Conservation (phyloP, 2,329 filamentous ascomycete species). For the Parastagonospora avenae region DNA sequence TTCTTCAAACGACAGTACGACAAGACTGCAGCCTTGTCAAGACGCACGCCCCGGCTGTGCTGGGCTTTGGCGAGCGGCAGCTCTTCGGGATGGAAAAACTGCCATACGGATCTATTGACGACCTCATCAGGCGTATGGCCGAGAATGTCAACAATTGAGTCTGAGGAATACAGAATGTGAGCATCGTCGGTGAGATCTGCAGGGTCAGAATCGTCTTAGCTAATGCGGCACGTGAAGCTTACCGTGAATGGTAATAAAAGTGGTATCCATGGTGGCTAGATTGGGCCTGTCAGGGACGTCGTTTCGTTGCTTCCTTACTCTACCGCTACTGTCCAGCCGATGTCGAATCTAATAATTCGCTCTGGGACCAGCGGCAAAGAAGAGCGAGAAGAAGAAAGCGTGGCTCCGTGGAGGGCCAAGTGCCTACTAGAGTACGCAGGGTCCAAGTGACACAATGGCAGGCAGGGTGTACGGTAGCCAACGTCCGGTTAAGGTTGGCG, state of each 20-base stretch:
- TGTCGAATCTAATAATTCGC: constrained; percentile 48
- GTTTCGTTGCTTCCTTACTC: constrained; percentile 10
- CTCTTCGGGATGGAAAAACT: constrained; percentile 85
- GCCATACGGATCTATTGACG: constrained; percentile 76
- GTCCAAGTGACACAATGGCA: constrained; percentile 27
- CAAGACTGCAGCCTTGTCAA: constrained; percentile 85
- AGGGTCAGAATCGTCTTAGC: constrained; percentile 16
- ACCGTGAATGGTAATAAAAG: constrained; percentile 92
- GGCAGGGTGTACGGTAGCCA: constrained; percentile 21
- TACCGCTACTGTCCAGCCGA: constrained; percentile 29
- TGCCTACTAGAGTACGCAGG: constrained; percentile 26
- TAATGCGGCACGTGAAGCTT: constrained; percentile 40
- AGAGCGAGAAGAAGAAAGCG: constrained; percentile 12
- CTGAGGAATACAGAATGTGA: constrained; percentile 80
- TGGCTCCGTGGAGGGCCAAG: constrained; percentile 13
- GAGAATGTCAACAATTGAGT: constrained; percentile 81
- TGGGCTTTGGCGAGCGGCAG: constrained; percentile 74
- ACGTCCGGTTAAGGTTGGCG: constrained; percentile 23
- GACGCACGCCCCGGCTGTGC: constrained; percentile 72
- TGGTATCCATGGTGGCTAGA: constrained; percentile 65
- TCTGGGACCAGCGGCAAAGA: constrained; percentile 34
- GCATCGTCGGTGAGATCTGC: constrained; percentile 76
- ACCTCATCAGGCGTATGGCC: constrained; percentile 80
- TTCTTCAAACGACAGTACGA: constrained; percentile 77
- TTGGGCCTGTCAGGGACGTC: not conserved